Evolutionary conservation across 1,284 basidiomycete species (phyloP).

Genomic region (Neotropicomus parvogracilis): DNA sequence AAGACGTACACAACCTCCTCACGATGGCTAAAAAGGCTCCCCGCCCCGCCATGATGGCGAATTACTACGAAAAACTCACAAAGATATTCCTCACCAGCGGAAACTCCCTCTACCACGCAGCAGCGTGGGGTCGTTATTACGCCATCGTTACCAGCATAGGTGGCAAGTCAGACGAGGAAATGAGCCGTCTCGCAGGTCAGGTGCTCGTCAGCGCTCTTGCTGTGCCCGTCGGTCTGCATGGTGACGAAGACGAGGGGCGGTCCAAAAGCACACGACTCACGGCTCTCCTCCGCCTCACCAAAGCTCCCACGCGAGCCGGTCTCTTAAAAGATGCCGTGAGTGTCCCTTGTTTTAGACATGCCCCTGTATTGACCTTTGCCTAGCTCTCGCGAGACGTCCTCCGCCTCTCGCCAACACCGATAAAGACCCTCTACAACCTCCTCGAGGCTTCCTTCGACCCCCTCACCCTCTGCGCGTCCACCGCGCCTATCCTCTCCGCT

Average conservation of each 20-base stretch:
- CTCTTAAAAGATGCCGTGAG: slow-evolving; percentile 84
- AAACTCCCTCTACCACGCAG: slow-evolving; percentile 94
- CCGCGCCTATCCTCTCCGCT: slow-evolving; percentile 76
- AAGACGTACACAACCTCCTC: slow-evolving; percentile 96
- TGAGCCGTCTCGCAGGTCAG: slow-evolving; percentile 82
- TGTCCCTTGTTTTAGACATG: slow-evolving; percentile 12
- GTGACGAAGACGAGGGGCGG: slow-evolving; percentile 71
- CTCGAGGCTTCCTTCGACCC: slow-evolving; percentile 97
- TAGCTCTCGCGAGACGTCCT: slow-evolving; percentile 83
- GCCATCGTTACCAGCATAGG: slow-evolving; percentile 62
- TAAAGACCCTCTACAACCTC: slow-evolving; percentile 85
- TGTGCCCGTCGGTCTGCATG: slow-evolving; percentile 80
- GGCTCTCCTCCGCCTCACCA: slow-evolving; percentile 81
- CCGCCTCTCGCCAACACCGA: slow-evolving; percentile 71
- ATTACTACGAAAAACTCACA: slow-evolving; percentile 98
- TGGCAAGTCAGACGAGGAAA: slow-evolving; percentile 74
- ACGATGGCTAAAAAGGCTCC: slow-evolving; percentile 91
- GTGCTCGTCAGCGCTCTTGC: slow-evolving; percentile 93
- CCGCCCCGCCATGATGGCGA: slow-evolving; percentile 95
- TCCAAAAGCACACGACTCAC: slow-evolving; percentile 78
- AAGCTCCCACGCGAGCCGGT: slow-evolving; percentile 83
- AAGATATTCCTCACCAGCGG: slow-evolving; percentile 94
- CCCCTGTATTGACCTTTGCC: background rate
- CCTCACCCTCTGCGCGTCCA: slow-evolving; percentile 78
- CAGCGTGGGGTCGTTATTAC: slow-evolving; percentile 91